These are phyloP conservation scores for Solanum rostratum DNA, from an alignment of 257 asterid genomes.

Conservation along the genomic window DNA sequence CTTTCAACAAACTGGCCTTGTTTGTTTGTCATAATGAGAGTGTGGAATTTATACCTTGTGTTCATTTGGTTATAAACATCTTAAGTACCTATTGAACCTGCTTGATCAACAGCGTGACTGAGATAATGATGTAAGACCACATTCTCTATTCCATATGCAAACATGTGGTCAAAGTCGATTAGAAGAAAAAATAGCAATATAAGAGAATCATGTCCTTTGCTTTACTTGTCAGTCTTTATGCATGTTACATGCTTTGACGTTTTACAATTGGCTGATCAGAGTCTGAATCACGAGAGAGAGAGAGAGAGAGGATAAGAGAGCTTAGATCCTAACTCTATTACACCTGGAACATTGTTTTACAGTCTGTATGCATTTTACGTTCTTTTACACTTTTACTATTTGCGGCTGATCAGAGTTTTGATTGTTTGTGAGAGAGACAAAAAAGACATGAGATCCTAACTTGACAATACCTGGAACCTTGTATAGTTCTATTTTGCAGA, in stretches of 20 bases:
- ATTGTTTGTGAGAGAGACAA: neutral
- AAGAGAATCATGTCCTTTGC: neutral
- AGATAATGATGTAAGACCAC: neutral
- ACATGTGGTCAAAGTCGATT: neutral
- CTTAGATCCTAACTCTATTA: neutral
- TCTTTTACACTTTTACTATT: neutral
- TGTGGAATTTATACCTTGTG: neutral
- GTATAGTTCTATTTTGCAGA: neutral
- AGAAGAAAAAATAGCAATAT: neutral
- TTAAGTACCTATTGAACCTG: neutral
- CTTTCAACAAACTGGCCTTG: neutral
- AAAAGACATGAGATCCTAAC: neutral
- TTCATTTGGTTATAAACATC: neutral
- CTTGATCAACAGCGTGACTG: neutral
- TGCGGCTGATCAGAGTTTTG: neutral
- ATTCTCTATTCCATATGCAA: neutral
- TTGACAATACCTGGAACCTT: neutral
- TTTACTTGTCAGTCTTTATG: neutral
- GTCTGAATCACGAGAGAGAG: neutral
- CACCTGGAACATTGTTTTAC: neutral
- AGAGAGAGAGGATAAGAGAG: neutral
- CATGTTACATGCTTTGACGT: neutral
- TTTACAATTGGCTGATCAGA: neutral
- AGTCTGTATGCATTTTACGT: neutral
- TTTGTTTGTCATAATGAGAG: neutral